Evolutionary conservation across 371 early-diverging fungal species (phyloP).

Genomic region (Syncephalastrum sp.): DNA sequence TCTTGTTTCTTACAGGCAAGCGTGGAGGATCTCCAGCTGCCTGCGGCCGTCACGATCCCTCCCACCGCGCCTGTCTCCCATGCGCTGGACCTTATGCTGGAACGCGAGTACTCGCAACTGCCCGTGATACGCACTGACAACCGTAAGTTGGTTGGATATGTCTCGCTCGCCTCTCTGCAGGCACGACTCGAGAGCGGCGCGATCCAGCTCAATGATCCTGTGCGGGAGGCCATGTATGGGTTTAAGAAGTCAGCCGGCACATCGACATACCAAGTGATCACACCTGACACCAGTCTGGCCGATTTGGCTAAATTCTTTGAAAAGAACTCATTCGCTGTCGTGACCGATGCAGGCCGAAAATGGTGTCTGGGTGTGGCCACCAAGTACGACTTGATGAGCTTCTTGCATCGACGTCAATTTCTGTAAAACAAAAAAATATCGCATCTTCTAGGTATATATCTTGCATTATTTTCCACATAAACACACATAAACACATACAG

Average conservation of each 20-base stretch:
- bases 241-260: constrained; percentile 40
- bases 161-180: constrained; percentile 67
- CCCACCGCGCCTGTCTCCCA: constrained; percentile 54
- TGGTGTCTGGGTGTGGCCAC: constrained; percentile 85
- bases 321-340: constrained; percentile 77
- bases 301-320: constrained; percentile 79
- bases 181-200: constrained; percentile 55
- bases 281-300: constrained; percentile 77
- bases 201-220: constrained; percentile 44
- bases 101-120: constrained; percentile 83
- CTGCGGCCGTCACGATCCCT: constrained; percentile 75
- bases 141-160: constrained; percentile 77
- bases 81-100: constrained; percentile 78
- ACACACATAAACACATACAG: too few species aligned
- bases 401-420: constrained; percentile 56
- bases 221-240: constrained; percentile 64
- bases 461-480: too few species aligned
- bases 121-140: constrained; percentile 69
- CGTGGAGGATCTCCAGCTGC: constrained; percentile 85
- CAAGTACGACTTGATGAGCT: constrained; percentile 75
- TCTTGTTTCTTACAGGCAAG: constrained; percentile 44
- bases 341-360: constrained; percentile 79
- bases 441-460: too few species aligned
- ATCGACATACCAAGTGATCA: constrained; percentile 67
- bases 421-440: constrained; percentile 17